phyloP scores from a whole-genome alignment of 2,329 filamentous ascomycete species.

The Phialemonium atrogriseum region DNA sequence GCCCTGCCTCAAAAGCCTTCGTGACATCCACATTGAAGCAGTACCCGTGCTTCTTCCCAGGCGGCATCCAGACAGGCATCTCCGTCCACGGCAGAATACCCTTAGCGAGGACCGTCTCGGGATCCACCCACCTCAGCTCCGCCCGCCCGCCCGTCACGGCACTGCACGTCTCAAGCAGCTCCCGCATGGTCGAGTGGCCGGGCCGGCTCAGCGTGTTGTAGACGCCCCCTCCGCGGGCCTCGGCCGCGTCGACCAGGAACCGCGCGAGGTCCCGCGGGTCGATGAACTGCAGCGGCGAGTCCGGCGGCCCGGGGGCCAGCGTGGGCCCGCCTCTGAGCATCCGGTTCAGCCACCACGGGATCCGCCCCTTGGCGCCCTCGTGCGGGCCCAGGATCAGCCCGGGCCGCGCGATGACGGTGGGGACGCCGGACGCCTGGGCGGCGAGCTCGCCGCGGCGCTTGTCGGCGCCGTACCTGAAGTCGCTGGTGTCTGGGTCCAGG shows the following conservation, averaged over 20 bases:
- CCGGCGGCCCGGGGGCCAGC: conserved; percentile 5
- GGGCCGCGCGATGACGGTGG: conserved; percentile 2
- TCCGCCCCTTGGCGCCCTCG: conserved; percentile 2
- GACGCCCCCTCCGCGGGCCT: conserved; percentile 1
- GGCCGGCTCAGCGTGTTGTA: conserved; percentile 2
- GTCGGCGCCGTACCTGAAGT: not conserved
- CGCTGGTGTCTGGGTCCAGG: no score
- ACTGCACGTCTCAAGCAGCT: conserved; percentile 3
- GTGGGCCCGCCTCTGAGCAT: conserved; percentile 5
- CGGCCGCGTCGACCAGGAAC: conserved; percentile 3
- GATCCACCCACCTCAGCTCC: conserved; percentile 3
- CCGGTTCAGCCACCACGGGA: conserved; percentile 7
- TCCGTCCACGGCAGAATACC: not conserved
- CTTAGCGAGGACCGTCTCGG: not conserved
- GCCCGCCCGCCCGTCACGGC: conserved; percentile 3
- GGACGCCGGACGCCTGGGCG: not conserved
- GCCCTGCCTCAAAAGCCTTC: not conserved
- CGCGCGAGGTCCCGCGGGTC: conserved; percentile 3
- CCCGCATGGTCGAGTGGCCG: conserved; percentile 1
- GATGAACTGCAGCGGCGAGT: conserved; percentile 4
- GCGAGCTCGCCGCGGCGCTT: conserved; percentile 5
- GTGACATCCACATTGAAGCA: no score
- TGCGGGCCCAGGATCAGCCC: conserved; percentile 1
- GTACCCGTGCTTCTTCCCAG: not conserved
- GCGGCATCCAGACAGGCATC: conserved; percentile 3